phyloP scores from a whole-genome alignment of 345 rosid species.

The Punica granatum region DNA sequence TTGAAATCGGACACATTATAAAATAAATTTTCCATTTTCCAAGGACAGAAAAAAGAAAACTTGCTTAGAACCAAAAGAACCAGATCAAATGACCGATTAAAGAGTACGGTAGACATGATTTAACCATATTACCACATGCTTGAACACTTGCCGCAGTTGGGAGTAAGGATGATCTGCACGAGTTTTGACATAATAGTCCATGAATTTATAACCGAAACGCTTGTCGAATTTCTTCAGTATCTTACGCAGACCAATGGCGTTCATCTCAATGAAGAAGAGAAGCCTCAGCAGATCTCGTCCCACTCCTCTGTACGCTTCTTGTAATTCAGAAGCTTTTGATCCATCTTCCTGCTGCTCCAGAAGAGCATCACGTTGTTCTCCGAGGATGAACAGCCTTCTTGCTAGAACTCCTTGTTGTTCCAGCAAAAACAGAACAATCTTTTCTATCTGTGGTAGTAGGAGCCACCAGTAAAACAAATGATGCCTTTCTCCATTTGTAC shows the following conservation, averaged over 20 bases:
- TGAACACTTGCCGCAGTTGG: conserved; percentile 95
- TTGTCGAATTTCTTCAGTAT: conserved; percentile 96
- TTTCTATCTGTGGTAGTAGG: conserved; percentile 64
- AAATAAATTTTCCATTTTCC: not conserved
- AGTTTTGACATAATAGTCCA: conserved; percentile 84
- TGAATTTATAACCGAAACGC: conserved; percentile 89
- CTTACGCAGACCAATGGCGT: conserved; percentile 90
- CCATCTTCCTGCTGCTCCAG: conserved; percentile 48
- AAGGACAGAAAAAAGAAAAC: too few species aligned
- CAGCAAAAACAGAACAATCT: conserved; percentile 83
- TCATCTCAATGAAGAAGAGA: conserved; percentile 79
- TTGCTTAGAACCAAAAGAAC: not conserved
- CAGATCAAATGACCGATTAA: not conserved
- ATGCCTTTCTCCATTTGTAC: too few species aligned
- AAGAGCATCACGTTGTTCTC: conserved; percentile 58
- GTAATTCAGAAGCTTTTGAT: conserved; percentile 42
- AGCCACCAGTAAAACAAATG: too few species aligned
- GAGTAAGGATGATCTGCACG: conserved; percentile 99
- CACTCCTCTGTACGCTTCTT: conserved; percentile 61
- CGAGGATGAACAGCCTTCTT: conserved; percentile 51
- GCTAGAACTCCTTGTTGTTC: conserved; percentile 92
- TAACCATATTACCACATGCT: conserved; percentile 75
- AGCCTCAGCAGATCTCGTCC: conserved; percentile 80
- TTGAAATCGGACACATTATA: too few species aligned
- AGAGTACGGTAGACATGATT: not conserved